Evolutionary conservation across 371 early-diverging fungal genomes (phyloP), one percentile per base, ranked within the genome.

Genomic region (Gilbertella persicaria): DNA sequence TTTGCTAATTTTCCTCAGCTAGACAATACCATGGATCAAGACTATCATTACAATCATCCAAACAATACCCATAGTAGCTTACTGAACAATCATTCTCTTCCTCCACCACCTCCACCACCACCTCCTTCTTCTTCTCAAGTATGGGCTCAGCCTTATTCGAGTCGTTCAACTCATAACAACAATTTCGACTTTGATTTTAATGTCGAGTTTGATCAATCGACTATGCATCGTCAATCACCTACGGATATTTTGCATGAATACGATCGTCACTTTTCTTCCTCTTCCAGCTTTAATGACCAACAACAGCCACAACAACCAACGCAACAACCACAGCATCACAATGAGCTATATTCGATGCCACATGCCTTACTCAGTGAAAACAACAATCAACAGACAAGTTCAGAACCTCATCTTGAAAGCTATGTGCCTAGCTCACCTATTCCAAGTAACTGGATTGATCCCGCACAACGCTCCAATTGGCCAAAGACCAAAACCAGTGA

Each of bases 171-270:
- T n/a, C n/a, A 33, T 20, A 48, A 12, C 23, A 23, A 17, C 2
- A 12, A 37, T 12, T 36, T 30, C 14, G 20, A 24, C 10, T 50
- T 50, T 23, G 50, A 50, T 19, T 50, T 50, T 28, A 38, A 26
- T 23, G 26, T 50, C 10, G 50, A 50, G 16, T 39, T 50, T 16
- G 30, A 41, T 41, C 28, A 41, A 14, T 6, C 33, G 0, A 35
- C 43, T 4, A 33, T 35, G 5, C 53, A 43, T 5, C 53, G 50
- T 12, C 50, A 50, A 29, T 56, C 57, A 10, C 50, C 57, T 29
- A 50, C 50, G 9, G 50, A 56, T 29, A 50, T 56, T 6, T 29
- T 56, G 25, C 25, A 50, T 23, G 45, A 56, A 28, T 50, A 50
- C 29, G 39, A 50, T 24, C 36, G 23, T 23, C 42, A 48, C 33